Conservation (phyloP, 495 filamentous ascomycete species). For the Neurospora sp. region DNA sequence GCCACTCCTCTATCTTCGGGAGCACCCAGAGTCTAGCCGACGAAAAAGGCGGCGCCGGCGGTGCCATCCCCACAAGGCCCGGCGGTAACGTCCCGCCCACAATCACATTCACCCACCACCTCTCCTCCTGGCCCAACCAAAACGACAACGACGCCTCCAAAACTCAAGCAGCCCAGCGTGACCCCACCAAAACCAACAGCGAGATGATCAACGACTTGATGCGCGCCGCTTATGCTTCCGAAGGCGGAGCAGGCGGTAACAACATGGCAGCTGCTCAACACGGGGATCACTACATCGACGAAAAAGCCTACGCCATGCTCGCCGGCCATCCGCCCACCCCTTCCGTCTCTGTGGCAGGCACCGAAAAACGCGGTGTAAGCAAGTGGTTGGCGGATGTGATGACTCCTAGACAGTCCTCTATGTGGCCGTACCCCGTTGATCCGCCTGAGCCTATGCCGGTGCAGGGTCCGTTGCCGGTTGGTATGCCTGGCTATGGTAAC, state of each 20-base stretch:
- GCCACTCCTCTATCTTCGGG: background rate
- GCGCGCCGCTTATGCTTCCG: background rate
- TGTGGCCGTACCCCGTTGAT: background rate
- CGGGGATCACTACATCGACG: too few species aligned
- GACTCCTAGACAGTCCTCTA: background rate
- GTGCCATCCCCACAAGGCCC: background rate
- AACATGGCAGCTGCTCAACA: too few species aligned
- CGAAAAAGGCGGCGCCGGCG: background rate
- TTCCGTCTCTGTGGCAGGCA: fast-evolving
- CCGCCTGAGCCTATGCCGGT: background rate
- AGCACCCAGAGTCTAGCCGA: background rate
- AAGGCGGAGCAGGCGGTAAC: background rate
- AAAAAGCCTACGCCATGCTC: background rate
- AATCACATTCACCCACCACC: background rate
- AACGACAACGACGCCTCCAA: too few species aligned
- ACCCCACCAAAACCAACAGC: conserved; percentile 17
- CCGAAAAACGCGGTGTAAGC: background rate
- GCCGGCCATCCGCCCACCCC: background rate
- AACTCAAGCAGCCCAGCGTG: background rate
- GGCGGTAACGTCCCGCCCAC: background rate
- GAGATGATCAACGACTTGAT: background rate
- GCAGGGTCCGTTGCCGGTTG: background rate
- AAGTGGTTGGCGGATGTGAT: background rate
- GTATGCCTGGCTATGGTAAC: background rate
- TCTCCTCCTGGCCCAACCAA: conserved; percentile 26